These are phyloP conservation scores for Apocynum venetum DNA, from an alignment of 257 asterid genomes.

Conservation along the genomic window DNA sequence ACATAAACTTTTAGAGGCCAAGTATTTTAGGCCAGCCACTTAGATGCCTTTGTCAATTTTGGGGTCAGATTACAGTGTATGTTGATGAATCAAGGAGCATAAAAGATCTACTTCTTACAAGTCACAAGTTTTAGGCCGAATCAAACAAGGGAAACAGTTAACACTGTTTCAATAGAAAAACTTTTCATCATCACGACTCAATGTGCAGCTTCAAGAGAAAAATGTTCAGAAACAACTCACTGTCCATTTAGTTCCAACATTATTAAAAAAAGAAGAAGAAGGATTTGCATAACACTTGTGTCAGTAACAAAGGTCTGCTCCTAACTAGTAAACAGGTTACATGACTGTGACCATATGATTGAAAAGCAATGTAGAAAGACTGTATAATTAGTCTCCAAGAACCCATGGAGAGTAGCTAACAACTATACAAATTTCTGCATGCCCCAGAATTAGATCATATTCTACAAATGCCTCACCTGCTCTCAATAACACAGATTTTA, in stretches of 20 bases:
- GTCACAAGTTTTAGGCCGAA: neutral
- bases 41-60: neutral
- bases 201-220: neutral
- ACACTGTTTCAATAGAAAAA: neutral
- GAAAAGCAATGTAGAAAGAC: neutral
- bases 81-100: neutral
- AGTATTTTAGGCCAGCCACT: neutral
- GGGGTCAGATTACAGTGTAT: too few species aligned
- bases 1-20: neutral
- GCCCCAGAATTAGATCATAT: neutral
- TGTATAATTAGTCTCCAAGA: neutral
- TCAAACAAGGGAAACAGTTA: neutral
- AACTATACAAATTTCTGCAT: neutral
- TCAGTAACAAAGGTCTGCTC: neutral
- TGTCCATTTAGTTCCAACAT: neutral
- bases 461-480: neutral
- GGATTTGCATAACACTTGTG: neutral
- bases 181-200: neutral
- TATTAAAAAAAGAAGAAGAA: neutral
- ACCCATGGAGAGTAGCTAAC: neutral
- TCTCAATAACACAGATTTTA: neutral
- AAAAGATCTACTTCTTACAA: neutral
- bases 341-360: neutral
- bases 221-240: neutral
- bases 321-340: neutral